A percentile compares a stretch with the other conserved stretches of the same genome.
Conservation (phyloP, 345 rosid genomes). For the Brassica cretica region DNA sequence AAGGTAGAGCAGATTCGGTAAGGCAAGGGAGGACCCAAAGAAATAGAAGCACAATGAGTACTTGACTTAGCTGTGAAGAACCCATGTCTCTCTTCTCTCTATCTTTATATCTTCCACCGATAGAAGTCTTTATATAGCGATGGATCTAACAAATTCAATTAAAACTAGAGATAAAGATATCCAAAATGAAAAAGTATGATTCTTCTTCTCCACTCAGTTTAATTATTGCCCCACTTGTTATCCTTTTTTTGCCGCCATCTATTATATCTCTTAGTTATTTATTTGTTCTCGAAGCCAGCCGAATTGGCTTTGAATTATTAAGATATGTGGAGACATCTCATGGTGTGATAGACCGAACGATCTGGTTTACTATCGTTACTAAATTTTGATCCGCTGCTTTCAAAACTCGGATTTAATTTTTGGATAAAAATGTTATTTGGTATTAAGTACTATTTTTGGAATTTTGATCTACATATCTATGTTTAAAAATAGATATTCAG, state of each 20-base stretch:
- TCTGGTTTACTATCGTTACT: too few relatives aligned
- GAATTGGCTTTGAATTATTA: background rate
- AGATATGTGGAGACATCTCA: slow-evolving; percentile 3
- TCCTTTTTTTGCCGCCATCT: background rate
- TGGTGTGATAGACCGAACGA: slow-evolving; percentile 10
- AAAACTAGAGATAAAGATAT: background rate
- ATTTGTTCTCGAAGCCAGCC: background rate
- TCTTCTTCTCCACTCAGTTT: background rate
- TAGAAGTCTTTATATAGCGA: background rate
- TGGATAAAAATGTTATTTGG: too few relatives aligned
- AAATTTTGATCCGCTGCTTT: too few relatives aligned
- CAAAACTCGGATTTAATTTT: too few relatives aligned
- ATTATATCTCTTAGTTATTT: background rate
- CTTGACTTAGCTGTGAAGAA: slow-evolving; percentile 15
- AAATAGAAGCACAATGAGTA: slow-evolving; percentile 11
- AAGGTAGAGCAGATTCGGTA: background rate
- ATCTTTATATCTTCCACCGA: background rate
- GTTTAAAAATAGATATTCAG: too few relatives aligned
- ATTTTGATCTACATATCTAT: too few relatives aligned
- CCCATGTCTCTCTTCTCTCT: background rate
- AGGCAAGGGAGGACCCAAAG: slow-evolving; percentile 9
- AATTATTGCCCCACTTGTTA: background rate
- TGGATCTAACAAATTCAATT: background rate
- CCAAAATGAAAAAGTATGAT: background rate
- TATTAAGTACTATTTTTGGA: too few relatives aligned